Evolutionary conservation across 73 alveolate genomes (phyloP).

Genomic region (Vitrella brassicaformis): DNA sequence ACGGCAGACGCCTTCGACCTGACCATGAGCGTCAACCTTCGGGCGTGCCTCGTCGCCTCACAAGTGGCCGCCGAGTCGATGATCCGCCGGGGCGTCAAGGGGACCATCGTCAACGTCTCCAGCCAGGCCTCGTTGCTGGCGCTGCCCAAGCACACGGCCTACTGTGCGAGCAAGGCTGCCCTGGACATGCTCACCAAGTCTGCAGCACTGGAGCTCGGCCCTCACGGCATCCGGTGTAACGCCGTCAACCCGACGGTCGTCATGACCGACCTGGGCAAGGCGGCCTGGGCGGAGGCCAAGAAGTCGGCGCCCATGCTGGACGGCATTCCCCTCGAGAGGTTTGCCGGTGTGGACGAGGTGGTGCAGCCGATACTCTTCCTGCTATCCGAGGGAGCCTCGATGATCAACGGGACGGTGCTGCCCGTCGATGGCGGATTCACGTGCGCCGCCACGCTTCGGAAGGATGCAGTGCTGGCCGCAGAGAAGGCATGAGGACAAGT

Average conservation of each 20-base stretch:
- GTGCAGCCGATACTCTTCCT: background rate
- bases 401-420: background rate
- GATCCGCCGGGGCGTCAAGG: background rate
- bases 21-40: background rate
- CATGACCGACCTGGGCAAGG: background rate
- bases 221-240: slow-evolving; percentile 11
- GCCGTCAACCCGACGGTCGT: slow-evolving; percentile 24
- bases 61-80: background rate
- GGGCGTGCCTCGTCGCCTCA: background rate
- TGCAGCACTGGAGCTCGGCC: slow-evolving; percentile 18
- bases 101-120: background rate
- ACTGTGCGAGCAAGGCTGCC: slow-evolving; percentile 5
- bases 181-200: slow-evolving; percentile 15
- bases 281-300: background rate
- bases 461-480: too few species aligned
- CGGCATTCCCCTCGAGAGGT: background rate
- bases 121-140: background rate
- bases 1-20: background rate
- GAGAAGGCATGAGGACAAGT: too few species aligned
- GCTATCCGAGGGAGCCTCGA: background rate
- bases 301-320: background rate
- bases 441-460: too few species aligned
- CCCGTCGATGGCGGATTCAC: background rate
- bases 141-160: background rate
- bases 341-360: background rate